Base-by-base conservation (phyloP, 805 yeast genomes). In the Candida krabiensis region DNA sequence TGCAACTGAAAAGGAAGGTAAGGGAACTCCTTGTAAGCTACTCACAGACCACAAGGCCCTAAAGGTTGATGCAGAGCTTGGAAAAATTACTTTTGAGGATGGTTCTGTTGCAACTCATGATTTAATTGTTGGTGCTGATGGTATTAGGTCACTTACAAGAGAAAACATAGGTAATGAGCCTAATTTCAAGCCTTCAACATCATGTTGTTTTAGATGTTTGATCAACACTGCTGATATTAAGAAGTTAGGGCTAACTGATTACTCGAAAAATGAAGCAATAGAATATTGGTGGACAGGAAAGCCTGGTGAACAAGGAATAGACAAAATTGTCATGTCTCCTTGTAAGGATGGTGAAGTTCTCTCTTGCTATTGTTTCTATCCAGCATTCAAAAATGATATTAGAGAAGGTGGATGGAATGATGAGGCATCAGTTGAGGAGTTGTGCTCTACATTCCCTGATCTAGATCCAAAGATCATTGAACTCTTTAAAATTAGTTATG, bases 81-180 rank as follows among this genome's bases (percentile, higher is more conserved):
- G 62, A 39, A 30, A 44, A 40, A 46, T 57, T 14, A 28, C 24
- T n/a, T 55, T 59, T 32, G 60, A 54, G 29, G 56, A 55, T 34
- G 65, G 64, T 2, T 37, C 14, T 5, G 40, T 31, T n/a, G 40
- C 41, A 3, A 27, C 35, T 5, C 60, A 41, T 26, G 66, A 60
- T 35, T 49, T 60, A 40, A 41, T 60, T 14, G 47, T 60, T 30
- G 63, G 60, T 22, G 62, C 64, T 13, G 65, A 60, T 35, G 65
- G 65, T 17, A 58, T 59, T 22, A 36, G 64, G 31, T 49, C 60
- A 4, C 32, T 39, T 12, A 47, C 53, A 2, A 44, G 55, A 33
- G 51, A 47, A n/a, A 47, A 47, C 30, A 37, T 53, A 28, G 60
- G 60, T 2, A 40, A 52, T 25, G 32, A 24, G 12, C 50, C 57